Conservation (phyloP, 176 grass and related monocot species). For the Puya raimondii region DNA sequence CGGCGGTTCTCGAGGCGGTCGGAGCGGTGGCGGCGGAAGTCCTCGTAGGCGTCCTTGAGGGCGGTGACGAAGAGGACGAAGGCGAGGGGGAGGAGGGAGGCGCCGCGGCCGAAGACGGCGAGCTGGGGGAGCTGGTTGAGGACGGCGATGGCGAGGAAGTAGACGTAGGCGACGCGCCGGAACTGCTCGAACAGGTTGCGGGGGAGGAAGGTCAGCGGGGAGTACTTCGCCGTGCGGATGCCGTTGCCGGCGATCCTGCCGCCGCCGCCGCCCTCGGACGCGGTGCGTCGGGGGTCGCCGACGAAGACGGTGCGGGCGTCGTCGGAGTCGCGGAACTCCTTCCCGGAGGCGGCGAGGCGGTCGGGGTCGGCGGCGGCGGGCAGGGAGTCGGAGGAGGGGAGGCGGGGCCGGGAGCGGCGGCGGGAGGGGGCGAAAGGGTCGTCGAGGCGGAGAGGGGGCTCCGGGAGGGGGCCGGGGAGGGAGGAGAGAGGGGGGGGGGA, state of each 20-base stretch:
- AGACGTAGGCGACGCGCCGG: slow-evolving; percentile 78
- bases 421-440: neutral
- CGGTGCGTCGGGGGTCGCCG: slow-evolving; percentile 28
- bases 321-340: slow-evolving; percentile 36
- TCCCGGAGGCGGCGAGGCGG: slow-evolving; percentile 18
- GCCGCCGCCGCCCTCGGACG: neutral
- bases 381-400: slow-evolving; percentile 16
- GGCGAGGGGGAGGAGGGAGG: slow-evolving; percentile 60
- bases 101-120: slow-evolving; percentile 57
- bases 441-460: slow-evolving; percentile 42
- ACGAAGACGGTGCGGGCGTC: slow-evolving; percentile 43
- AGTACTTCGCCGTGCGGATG: slow-evolving; percentile 68
- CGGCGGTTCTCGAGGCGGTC: slow-evolving; percentile 69
- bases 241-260: slow-evolving; percentile 37
- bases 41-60: slow-evolving; percentile 92
- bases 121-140: slow-evolving; percentile 88
- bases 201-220: slow-evolving; percentile 59
- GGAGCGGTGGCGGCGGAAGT: slow-evolving; percentile 72
- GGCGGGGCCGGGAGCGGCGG: slow-evolving; percentile 11
- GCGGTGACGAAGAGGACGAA: slow-evolving; percentile 79
- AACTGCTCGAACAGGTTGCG: slow-evolving; percentile 93
- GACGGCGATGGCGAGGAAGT: slow-evolving; percentile 79
- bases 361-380: slow-evolving; percentile 9
- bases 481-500: slow-evolving; percentile 5
- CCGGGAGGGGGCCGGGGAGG: slow-evolving; percentile 13